Conservation (phyloP, 2,329 filamentous ascomycete genomes). For the Xylariaceae sp. region DNA sequence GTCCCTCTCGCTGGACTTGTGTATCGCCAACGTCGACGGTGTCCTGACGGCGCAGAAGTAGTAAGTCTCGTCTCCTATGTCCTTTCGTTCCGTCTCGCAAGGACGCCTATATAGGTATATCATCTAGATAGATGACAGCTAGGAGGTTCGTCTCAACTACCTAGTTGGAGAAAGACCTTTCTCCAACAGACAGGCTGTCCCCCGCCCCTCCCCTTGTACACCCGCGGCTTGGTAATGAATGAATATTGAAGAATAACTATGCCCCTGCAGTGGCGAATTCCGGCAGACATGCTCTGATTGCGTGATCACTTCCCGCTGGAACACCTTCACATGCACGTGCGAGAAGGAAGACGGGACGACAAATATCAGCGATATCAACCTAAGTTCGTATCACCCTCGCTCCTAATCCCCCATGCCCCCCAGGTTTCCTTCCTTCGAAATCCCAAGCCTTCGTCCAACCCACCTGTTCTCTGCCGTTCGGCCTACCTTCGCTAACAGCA, state of each 20-base stretch:
- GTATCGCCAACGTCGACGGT: constrained; percentile 2
- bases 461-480: background rate
- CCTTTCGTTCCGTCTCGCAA: background rate
- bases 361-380: background rate
- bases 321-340: constrained; percentile 1
- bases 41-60: background rate
- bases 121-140: too few relatives aligned
- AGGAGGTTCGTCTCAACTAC: too few relatives aligned
- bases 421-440: too few relatives aligned
- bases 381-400: background rate
- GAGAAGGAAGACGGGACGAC: background rate
- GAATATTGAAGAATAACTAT: background rate
- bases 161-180: too few relatives aligned
- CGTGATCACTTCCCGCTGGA: background rate
- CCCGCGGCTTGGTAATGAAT: too few relatives aligned
- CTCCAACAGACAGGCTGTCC: too few relatives aligned
- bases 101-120: too few relatives aligned
- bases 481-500: background rate
- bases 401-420: background rate
- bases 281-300: constrained; percentile 1
- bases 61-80: background rate
- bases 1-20: constrained; percentile 1
- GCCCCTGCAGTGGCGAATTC: background rate
- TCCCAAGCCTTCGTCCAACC: too few relatives aligned
- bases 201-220: too few relatives aligned